These are phyloP conservation scores for Agapanthus africanus DNA, from an alignment of 106 monocot genomes.

Conservation along the genomic window DNA sequence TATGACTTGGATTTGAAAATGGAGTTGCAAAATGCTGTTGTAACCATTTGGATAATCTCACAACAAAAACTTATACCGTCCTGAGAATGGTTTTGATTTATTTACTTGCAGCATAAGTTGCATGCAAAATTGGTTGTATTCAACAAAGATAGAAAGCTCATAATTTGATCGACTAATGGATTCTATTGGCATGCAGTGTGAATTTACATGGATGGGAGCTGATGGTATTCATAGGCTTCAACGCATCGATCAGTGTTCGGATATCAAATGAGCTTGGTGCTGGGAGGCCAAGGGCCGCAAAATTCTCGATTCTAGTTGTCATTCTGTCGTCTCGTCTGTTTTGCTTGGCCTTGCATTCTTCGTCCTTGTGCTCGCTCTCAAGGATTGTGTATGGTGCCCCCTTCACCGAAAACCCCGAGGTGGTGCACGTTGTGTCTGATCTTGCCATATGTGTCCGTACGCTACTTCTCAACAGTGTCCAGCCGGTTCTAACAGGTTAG, in stretches of 20 bases:
- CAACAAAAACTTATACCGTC: no score
- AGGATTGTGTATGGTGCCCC: conserved; percentile 59
- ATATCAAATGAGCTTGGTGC: conserved; percentile 90
- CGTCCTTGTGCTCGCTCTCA: conserved; percentile 28
- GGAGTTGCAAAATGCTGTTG: no score
- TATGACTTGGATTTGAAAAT: no score
- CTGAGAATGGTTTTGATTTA: no score
- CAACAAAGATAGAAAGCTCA: no score
- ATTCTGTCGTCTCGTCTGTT: conserved; percentile 35
- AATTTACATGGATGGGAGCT: conserved; percentile 68
- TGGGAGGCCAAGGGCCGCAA: conserved; percentile 63
- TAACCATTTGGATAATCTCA: no score
- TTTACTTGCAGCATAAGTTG: no score
- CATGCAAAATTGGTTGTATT: no score
- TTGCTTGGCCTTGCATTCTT: conserved; percentile 50
- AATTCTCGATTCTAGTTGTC: conserved; percentile 51
- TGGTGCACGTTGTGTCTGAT: conserved; percentile 32
- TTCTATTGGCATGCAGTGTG: no score
- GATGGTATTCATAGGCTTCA: conserved; percentile 83
- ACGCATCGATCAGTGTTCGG: conserved; percentile 85
- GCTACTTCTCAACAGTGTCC: conserved; percentile 71
- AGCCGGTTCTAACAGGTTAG: conserved; percentile 64
- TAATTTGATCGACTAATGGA: no score
- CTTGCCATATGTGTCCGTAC: conserved; percentile 48
- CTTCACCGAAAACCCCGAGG: conserved; percentile 62